Conservation (phyloP, 768 basidiomycete genomes). For the Boletus coccyginus region DNA sequence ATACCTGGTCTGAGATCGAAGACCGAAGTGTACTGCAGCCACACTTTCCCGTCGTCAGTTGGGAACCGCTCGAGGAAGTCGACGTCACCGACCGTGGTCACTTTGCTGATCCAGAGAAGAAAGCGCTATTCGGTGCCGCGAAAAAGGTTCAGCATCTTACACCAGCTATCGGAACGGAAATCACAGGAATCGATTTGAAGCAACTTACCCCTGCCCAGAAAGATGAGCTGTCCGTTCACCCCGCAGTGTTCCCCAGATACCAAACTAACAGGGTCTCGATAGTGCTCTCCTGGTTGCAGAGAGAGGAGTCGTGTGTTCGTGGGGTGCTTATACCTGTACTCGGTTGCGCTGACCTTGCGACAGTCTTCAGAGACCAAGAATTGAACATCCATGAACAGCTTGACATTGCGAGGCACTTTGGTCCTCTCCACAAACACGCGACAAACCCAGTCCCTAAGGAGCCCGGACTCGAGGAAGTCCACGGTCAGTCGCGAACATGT, state of each 20-base stretch:
- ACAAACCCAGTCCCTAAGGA: constrained; percentile 72
- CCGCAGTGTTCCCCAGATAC: neutral
- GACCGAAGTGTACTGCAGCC: constrained; percentile 42
- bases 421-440: constrained; percentile 79
- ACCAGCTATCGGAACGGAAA: constrained; percentile 72
- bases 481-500: constrained; percentile 42
- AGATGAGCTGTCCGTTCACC: constrained; percentile 64
- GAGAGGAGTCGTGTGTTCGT: constrained; percentile 71
- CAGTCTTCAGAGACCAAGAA: constrained; percentile 77
- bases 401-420: constrained; percentile 68
- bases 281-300: constrained; percentile 75
- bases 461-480: constrained; percentile 73
- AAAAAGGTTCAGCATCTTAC: constrained; percentile 66
- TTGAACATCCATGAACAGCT: constrained; percentile 66
- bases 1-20: neutral
- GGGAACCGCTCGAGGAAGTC: constrained; percentile 59
- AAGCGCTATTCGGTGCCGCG: constrained; percentile 59
- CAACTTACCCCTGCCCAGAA: constrained; percentile 66
- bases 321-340: neutral
- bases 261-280: constrained; percentile 10
- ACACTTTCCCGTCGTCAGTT: constrained; percentile 57
- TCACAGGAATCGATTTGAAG: constrained; percentile 69
- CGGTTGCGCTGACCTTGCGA: neutral
- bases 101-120: constrained; percentile 70
- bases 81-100: constrained; percentile 64